Percentiles rank a stretch among this genome's conserved stretches.
Conservation (phyloP, 2,329 filamentous ascomycete species). For the Aspergillus chevalieri region DNA sequence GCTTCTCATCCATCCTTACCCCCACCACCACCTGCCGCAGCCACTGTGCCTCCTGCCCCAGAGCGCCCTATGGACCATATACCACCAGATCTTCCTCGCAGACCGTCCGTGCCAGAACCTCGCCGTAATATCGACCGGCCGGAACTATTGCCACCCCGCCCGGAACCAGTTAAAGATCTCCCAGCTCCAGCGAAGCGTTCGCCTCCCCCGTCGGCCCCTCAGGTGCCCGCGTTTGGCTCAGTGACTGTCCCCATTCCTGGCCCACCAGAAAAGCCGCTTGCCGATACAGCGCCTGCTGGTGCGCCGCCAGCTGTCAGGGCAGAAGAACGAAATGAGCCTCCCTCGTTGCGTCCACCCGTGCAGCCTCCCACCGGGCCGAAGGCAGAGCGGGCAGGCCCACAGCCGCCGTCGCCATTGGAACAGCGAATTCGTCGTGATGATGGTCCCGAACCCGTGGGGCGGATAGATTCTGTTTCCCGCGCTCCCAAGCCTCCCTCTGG, state of each 20-base stretch:
- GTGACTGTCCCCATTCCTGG: slow-evolving; percentile 24
- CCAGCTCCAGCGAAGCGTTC: slow-evolving; percentile 24
- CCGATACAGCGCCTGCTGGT: slow-evolving; percentile 8
- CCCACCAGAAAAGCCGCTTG: slow-evolving; percentile 15
- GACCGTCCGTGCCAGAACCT: slow-evolving; percentile 19
- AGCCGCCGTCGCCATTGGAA: slow-evolving; percentile 16
- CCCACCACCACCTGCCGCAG: slow-evolving; percentile 1
- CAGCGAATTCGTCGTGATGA: slow-evolving; percentile 19
- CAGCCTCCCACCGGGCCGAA: slow-evolving; percentile 41
- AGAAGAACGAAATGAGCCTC: slow-evolving; percentile 19
- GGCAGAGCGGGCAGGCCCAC: slow-evolving; percentile 29
- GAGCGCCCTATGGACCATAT: slow-evolving; percentile 23
- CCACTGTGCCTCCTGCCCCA: slow-evolving; percentile 6
- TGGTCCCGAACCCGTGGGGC: slow-evolving; percentile 14
- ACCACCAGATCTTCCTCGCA: slow-evolving; percentile 19
- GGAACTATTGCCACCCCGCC: slow-evolving; percentile 19
- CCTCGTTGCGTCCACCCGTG: slow-evolving; percentile 15
- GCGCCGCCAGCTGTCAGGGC: slow-evolving; percentile 3
- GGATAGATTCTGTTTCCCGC: slow-evolving; percentile 22
- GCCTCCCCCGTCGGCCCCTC: slow-evolving; percentile 35
- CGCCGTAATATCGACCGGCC: slow-evolving; percentile 28
- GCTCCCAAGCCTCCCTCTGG: slow-evolving; percentile 14
- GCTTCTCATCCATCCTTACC: slow-evolving; percentile 6
- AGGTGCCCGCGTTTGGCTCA: slow-evolving; percentile 39
- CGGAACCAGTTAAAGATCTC: slow-evolving; percentile 23